Percentiles rank a stretch among this genome's conserved stretches.
These are phyloP conservation scores for Aspergillus campestris DNA, from an alignment of 495 filamentous ascomycete genomes.

Conservation along the genomic window DNA sequence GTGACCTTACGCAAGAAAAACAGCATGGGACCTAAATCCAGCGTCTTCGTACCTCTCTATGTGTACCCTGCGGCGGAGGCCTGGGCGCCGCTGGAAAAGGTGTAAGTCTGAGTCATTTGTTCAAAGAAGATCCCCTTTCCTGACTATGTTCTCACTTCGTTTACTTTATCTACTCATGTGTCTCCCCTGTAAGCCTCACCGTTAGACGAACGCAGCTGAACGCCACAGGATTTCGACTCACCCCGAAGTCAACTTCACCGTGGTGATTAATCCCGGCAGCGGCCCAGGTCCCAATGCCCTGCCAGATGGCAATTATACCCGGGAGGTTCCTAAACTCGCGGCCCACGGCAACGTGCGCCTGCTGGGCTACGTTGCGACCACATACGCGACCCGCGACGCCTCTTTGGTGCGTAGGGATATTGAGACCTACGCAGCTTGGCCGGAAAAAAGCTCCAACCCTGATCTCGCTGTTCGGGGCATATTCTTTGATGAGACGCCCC, in stretches of 20 bases:
- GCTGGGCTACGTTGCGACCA: slow-evolving; percentile 48
- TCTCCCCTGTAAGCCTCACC: slow-evolving; percentile 1
- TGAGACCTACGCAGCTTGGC: slow-evolving; percentile 40
- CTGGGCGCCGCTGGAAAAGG: slow-evolving; percentile 42
- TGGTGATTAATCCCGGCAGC: slow-evolving; percentile 48
- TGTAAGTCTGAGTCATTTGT: slow-evolving; percentile 21
- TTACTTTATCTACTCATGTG: too few species aligned
- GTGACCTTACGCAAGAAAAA: slow-evolving; percentile 24
- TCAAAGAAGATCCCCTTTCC: too few species aligned
- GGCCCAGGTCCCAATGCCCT: slow-evolving; percentile 39
- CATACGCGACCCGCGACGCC: slow-evolving; percentile 38
- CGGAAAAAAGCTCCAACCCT: slow-evolving; percentile 22
- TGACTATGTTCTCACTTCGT: too few species aligned
- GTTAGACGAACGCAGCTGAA: slow-evolving; percentile 16
- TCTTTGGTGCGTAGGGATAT: slow-evolving; percentile 36
- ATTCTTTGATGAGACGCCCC: slow-evolving; percentile 42
- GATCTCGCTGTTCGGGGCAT: slow-evolving; percentile 36
- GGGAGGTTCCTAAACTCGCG: slow-evolving; percentile 37
- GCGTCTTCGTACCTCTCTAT: slow-evolving; percentile 47
- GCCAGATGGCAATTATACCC: slow-evolving; percentile 45
- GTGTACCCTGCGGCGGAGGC: slow-evolving; percentile 43
- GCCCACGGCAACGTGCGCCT: slow-evolving; percentile 39
- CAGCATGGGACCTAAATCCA: slow-evolving; percentile 36
- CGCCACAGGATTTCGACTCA: slow-evolving; percentile 31
- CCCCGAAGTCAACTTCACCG: slow-evolving; percentile 41